phyloP scores from a whole-genome alignment of 352 stramenopile genomes.

The Phytophthora tubulina region DNA sequence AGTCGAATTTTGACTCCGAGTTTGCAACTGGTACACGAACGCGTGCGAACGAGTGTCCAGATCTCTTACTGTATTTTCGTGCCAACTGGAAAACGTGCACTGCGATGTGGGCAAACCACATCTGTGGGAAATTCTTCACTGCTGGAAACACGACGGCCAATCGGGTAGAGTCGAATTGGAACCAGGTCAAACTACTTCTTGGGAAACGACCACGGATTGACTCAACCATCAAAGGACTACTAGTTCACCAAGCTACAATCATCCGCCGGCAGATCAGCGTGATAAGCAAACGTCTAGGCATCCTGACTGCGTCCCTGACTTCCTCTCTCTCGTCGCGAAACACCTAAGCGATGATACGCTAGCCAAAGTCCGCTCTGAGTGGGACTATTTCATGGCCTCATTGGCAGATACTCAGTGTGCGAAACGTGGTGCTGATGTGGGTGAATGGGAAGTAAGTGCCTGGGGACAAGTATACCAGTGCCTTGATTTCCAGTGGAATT shows the following conservation, averaged over 20 bases:
- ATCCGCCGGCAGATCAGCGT: constrained; percentile 1
- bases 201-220: constrained; percentile 9
- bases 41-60: neutral
- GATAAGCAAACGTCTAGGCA: neutral
- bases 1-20: constrained; percentile 8
- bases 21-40: neutral
- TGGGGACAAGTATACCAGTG: constrained; percentile 1
- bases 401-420: neutral
- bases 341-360: constrained; percentile 6
- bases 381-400: constrained; percentile 8
- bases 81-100: constrained; percentile 11
- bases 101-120: constrained; percentile 19
- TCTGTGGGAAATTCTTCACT: neutral
- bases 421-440: neutral
- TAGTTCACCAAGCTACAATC: constrained; percentile 15
- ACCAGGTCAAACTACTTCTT: constrained; percentile 9
- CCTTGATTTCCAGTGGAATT: constrained; percentile 6
- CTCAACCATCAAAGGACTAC: constrained; percentile 1
- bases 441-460: constrained; percentile 9
- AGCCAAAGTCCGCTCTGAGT: constrained; percentile 7
- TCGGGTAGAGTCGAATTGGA: constrained; percentile 26
- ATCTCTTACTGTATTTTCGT: constrained; percentile 6
- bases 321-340: neutral
- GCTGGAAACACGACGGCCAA: constrained; percentile 19
- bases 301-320: neutral